Conservation (phyloP, 352 stramenopile species). For the Pythium myriotylum region DNA sequence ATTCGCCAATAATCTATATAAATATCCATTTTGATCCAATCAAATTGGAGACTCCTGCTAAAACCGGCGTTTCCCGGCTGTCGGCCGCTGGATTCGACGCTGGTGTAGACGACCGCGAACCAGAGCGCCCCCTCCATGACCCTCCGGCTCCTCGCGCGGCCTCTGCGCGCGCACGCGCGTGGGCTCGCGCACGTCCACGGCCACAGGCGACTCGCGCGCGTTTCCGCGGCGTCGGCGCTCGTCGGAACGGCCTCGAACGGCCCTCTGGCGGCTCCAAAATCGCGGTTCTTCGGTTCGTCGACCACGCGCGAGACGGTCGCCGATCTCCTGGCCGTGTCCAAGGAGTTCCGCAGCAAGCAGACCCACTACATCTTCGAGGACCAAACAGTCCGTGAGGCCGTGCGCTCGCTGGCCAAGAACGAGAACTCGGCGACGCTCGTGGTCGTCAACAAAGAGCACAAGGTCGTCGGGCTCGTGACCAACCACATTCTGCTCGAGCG, state of each 20-base stretch:
- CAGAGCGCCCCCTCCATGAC: not conserved
- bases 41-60: not conserved
- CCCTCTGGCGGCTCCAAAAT: not conserved
- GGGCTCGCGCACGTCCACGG: not conserved
- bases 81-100: not conserved
- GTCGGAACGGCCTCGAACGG: slow-evolving; percentile 1
- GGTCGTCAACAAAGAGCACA: slow-evolving; percentile 64
- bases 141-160: slow-evolving; percentile 20
- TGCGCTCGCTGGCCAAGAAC: slow-evolving; percentile 65
- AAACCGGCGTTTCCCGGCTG: not conserved
- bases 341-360: slow-evolving; percentile 74
- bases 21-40: not conserved
- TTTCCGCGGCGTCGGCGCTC: not conserved
- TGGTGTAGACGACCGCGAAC: slow-evolving; percentile 10
- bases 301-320: slow-evolving; percentile 53
- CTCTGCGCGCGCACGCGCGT: slow-evolving; percentile 14
- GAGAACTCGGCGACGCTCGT: slow-evolving; percentile 80
- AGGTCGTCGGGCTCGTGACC: slow-evolving; percentile 81
- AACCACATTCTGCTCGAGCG: slow-evolving; percentile 66
- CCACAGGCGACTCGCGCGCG: not conserved
- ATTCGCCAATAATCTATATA: too few relatives aligned
- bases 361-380: slow-evolving; percentile 72
- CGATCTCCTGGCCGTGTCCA: slow-evolving; percentile 70
- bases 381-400: slow-evolving; percentile 64
- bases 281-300: slow-evolving; percentile 4